Base-by-base conservation (phyloP, 2,329 filamentous ascomycete species). In the Exophiala dermatitidis region DNA sequence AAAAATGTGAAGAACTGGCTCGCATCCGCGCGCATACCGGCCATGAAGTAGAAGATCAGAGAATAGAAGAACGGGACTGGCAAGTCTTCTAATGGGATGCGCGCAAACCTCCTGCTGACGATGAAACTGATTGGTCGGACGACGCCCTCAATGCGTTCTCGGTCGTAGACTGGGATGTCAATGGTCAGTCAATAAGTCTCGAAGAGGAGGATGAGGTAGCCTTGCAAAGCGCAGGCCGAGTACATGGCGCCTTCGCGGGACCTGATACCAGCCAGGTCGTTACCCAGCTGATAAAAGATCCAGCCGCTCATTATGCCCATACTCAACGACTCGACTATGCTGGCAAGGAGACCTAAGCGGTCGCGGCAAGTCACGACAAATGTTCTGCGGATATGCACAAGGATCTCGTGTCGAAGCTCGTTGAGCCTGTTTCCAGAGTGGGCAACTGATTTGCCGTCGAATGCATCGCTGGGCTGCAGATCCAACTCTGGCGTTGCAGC, bases 1-100 rank as follows among this genome's bases (percentile, higher is more conserved):
- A 90, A 84, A 70, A 89, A 90, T 0, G 77, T 82, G 53, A 90
- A 83, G 67, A 89, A 90, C 50, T 84, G 80, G 1, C 64, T 68
- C 0, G 76, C 79, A 5, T 83, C 77, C 2, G 77, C 73, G 44
- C 86, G 80, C 60, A 89, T 87, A 0, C 85, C 85, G 4, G 82
- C 80, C 83, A 90, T 88, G 66, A 88, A 90, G 67, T 90, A 90
- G 64, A 83, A 84, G 5, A 90, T 83, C 1, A 82, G 69, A 4
- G 82, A 82, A 63, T 84, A 90, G 2, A 88, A 66, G 10, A 88
- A 75, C 0, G 86, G 86, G 1, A 88, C 84, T 0, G 85, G 84
- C 0, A 90, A 64, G 63, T 90, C 86, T 64, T 90, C 86, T 0
- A 85, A 81, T 1, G 83, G 74, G 26, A 89, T 69, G 4, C 85